Percentiles rank a stretch among this genome's conserved stretches.
These are phyloP conservation scores for slime mould (Dictyostelium discoideum) DNA, from an alignment of 78 protist genomes.

Conservation along the genomic window DNA sequence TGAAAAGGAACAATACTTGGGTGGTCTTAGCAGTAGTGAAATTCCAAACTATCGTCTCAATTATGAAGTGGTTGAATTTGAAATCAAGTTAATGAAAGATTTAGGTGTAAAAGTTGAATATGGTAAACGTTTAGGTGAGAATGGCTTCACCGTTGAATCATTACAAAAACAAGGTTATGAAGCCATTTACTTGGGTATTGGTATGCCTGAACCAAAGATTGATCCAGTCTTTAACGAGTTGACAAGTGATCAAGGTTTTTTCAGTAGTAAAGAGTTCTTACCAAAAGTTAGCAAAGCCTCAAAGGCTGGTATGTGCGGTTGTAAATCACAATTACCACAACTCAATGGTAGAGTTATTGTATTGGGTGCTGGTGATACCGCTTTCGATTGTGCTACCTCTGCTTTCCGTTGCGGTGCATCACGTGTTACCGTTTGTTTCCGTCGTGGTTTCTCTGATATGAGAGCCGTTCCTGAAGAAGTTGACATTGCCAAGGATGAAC, in stretches of 20 bases:
- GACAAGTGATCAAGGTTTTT: constrained; percentile 86
- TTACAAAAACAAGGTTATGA: constrained; percentile 88
- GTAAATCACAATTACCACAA: constrained; percentile 81
- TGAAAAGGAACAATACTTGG: constrained; percentile 90
- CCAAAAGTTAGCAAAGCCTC: constrained; percentile 88
- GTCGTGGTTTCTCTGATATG: constrained; percentile 92
- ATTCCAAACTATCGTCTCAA: constrained; percentile 97
- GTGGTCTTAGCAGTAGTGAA: constrained; percentile 95
- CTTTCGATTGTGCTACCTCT: constrained; percentile 97
- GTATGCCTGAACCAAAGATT: constrained; percentile 88
- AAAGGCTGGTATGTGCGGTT: constrained; percentile 95
- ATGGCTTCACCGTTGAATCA: constrained; percentile 83
- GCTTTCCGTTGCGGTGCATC: constrained; percentile 97
- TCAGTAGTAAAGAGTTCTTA: constrained; percentile 91
- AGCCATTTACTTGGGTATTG: constrained; percentile 95
- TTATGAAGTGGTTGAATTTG: constrained; percentile 93
- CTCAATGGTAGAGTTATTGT: constrained; percentile 95
- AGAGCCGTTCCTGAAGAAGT: constrained; percentile 95
- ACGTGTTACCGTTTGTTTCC: constrained; percentile 92
- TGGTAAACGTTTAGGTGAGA: constrained; percentile 81
- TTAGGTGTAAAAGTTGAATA: constrained; percentile 93
- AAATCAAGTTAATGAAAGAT: constrained; percentile 92
- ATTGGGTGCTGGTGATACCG: constrained; percentile 99
- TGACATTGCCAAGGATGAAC: constrained; percentile 87
- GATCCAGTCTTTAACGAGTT: constrained; percentile 72